Conservation (phyloP, 805 yeast species). For the Brettanomyces anomalus region DNA sequence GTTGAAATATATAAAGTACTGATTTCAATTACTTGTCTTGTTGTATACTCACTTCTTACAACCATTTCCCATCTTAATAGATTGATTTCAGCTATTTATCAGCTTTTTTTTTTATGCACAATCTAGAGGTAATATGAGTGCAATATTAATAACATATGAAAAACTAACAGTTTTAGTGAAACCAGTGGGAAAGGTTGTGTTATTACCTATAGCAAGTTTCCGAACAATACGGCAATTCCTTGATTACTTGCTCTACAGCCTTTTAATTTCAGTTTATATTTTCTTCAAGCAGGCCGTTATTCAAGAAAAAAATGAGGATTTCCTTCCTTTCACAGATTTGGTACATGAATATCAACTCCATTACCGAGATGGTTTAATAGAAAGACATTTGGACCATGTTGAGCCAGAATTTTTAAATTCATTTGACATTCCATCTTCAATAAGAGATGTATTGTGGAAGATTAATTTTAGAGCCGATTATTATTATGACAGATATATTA, state of each 20-base stretch:
- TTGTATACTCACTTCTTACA: neutral
- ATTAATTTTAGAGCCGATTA: slow-evolving; percentile 29
- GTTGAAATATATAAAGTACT: neutral
- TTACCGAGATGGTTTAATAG: slow-evolving; percentile 13
- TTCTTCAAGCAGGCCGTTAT: slow-evolving; percentile 11
- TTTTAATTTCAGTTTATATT: slow-evolving; percentile 11
- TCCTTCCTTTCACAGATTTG: slow-evolving; percentile 8
- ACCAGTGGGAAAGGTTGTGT: slow-evolving; percentile 16
- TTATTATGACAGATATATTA: slow-evolving; percentile 29
- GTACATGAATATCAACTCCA: slow-evolving; percentile 13
- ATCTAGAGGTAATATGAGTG: neutral
- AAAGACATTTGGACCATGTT: slow-evolving; percentile 11
- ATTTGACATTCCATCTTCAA: slow-evolving; percentile 18
- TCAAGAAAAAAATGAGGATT: neutral
- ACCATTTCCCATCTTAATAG: neutral
- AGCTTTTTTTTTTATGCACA: neutral
- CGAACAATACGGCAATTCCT: slow-evolving; percentile 16
- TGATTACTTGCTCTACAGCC: slow-evolving; percentile 11
- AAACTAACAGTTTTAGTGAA: neutral
- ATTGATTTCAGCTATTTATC: neutral
- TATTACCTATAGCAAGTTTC: slow-evolving; percentile 17
- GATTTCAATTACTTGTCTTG: neutral
- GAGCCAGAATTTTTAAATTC: slow-evolving; percentile 8
- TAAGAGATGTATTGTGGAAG: slow-evolving; percentile 11
- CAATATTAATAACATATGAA: neutral